A percentile compares a stretch with the other conserved stretches of the same genome.
Evolutionary conservation across 768 basidiomycete genomes (phyloP).

Genomic region (Tulasnella sp.): DNA sequence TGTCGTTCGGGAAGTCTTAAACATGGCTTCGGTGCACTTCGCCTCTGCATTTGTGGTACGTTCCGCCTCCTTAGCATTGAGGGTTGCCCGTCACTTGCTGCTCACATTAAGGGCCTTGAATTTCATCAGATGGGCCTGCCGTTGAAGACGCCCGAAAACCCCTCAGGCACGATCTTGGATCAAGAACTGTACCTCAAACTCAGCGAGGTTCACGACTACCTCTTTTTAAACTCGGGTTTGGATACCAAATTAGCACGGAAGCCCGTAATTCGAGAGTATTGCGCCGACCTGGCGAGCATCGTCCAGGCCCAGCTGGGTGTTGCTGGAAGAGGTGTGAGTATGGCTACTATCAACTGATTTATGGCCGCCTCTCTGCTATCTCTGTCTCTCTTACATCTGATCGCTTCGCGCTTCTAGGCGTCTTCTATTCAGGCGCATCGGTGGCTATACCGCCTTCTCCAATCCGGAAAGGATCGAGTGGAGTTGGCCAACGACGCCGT

Average conservation of each 20-base stretch:
- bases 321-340: no score
- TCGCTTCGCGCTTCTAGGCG: no score
- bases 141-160: constrained; percentile 17
- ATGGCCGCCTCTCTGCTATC: no score
- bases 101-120: no score
- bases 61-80: no score
- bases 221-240: constrained; percentile 42
- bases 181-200: constrained; percentile 17
- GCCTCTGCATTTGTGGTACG: constrained; percentile 57
- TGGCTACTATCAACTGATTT: no score
- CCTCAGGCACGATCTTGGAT: constrained; percentile 16
- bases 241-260: constrained; percentile 37
- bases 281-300: background rate
- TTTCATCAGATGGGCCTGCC: constrained; percentile 19
- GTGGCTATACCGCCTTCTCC: constrained; percentile 36
- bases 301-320: background rate
- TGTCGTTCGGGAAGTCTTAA: constrained; percentile 58
- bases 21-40: constrained; percentile 57
- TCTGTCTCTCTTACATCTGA: no score
- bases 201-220: constrained; percentile 16
- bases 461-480: constrained; percentile 45
- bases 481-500: constrained; percentile 56
- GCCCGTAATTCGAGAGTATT: no score
- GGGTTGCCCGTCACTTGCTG: no score
- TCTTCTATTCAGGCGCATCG: constrained; percentile 49